Evolutionary conservation across 345 rosid genomes (phyloP), one percentile per base, ranked within the genome.

Genomic region (Gossypium turneri): DNA sequence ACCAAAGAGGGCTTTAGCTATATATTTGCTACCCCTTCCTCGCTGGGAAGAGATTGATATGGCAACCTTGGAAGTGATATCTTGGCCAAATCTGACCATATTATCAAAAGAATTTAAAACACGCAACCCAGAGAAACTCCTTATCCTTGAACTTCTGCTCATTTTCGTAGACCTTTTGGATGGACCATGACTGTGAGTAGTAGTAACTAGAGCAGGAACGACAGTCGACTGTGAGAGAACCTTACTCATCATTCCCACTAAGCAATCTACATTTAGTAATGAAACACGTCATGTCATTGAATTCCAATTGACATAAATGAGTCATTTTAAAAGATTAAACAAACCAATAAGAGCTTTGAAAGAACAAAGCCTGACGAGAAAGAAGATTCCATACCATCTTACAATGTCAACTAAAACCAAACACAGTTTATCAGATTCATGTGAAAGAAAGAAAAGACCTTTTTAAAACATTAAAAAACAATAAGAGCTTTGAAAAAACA

Each of bases 1-100:
- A 84, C 92, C 92, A 78, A 92, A 92, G 94, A 94, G 88, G 41
- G 97, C 95, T 76, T 82, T 89, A 43, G 86, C 67, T 4, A 79
- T 85, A 81, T 74, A 81, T 48, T 88, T 77, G 73, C 84, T 82
- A 75, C 83, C 85, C 76, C 70, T 91, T 55, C 75, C 86, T 75
- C 77, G 84, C 48, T 84, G 77, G 1, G 86, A 63, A 47, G 86
- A 85, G 50, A 81, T 62, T 9, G 82, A 3, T 71, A 60, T 48
- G 15, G 86, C 85, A 70, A 87, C 84, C 73, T 61, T 83, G 16
- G 84, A 81, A 68, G 75, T 82, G 73, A 88, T 85, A 84, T 78
- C 88, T 29, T 74, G 83, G 48, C 84, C 65, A 38, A 84, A 73
- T 45, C 78, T 78, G 25, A 81, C 70, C 79, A 78, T 8, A 55